Evolutionary conservation across 495 filamentous ascomycete genomes (phyloP).

Genomic region (Aspergillus biplanus): DNA sequence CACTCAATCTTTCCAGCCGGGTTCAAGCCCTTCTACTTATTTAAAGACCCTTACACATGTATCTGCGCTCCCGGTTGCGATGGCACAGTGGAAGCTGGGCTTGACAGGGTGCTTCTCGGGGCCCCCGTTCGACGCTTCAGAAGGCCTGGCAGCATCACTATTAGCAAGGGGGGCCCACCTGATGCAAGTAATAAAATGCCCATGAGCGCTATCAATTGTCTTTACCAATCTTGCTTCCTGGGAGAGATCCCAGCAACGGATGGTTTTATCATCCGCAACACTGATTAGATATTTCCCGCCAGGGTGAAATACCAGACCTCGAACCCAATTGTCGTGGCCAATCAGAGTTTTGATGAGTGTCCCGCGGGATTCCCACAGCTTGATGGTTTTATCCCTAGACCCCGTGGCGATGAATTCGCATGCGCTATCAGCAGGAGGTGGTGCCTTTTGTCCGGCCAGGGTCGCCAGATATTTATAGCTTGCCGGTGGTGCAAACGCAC

Average conservation of each 20-base stretch:
- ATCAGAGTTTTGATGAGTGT: slow-evolving; percentile 82
- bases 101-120: slow-evolving; percentile 32
- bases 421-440: slow-evolving; percentile 73
- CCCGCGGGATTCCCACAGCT: slow-evolving; percentile 85
- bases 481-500: slow-evolving; percentile 79
- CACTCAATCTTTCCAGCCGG: too few species aligned
- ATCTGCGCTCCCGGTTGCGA: slow-evolving; percentile 60
- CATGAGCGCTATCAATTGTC: slow-evolving; percentile 74
- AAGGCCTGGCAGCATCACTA: slow-evolving; percentile 36
- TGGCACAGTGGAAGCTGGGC: slow-evolving; percentile 56
- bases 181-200: slow-evolving; percentile 84
- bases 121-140: slow-evolving; percentile 6
- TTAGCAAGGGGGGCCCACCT: slow-evolving; percentile 83
- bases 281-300: slow-evolving; percentile 90
- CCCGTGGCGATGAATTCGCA: slow-evolving; percentile 88
- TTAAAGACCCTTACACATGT: slow-evolving; percentile 18
- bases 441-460: slow-evolving; percentile 82
- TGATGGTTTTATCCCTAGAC: slow-evolving; percentile 86
- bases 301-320: slow-evolving; percentile 85
- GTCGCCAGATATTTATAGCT: slow-evolving; percentile 75
- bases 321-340: slow-evolving; percentile 97
- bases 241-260: slow-evolving; percentile 91
- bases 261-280: slow-evolving; percentile 85
- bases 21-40: not conserved
- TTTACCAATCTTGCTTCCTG: slow-evolving; percentile 93